These are phyloP conservation scores for Candida verbasci DNA, from an alignment of 805 yeast species.

Conservation along the genomic window DNA sequence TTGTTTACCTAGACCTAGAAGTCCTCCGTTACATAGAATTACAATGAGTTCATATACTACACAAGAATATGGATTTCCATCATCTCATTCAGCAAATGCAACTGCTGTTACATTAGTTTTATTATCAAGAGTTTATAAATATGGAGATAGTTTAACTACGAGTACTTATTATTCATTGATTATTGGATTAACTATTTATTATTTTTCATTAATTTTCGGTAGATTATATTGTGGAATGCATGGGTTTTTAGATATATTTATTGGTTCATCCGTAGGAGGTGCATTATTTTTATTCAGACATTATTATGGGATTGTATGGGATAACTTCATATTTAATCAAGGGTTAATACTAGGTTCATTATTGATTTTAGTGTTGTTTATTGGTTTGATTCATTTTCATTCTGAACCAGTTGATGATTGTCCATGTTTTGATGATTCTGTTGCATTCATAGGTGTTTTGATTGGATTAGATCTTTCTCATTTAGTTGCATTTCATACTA, in stretches of 20 bases:
- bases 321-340: conserved; percentile 32
- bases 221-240: conserved; percentile 97
- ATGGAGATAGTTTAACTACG: conserved; percentile 10
- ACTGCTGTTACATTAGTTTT: conserved; percentile 66
- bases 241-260: conserved; percentile 71
- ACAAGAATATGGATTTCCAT: conserved; percentile 92
- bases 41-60: conserved; percentile 90
- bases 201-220: conserved; percentile 66
- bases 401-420: conserved; percentile 88
- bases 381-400: conserved; percentile 59
- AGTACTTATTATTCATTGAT: conserved; percentile 13
- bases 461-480: conserved; percentile 68
- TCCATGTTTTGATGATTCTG: conserved; percentile 94
- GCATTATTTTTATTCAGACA: conserved; percentile 46
- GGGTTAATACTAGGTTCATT: conserved; percentile 26
- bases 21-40: conserved; percentile 88
- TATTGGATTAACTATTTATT: conserved; percentile 41
- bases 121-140: conserved; percentile 9
- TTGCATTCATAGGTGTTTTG: conserved; percentile 86
- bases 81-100: conserved; percentile 93
- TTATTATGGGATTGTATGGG: conserved; percentile 39
- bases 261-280: conserved; percentile 66
- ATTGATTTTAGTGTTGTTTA: conserved; percentile 36
- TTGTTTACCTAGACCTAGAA: conserved; percentile 87
- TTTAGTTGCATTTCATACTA: conserved; percentile 41